Base-by-base conservation (phyloP, 176 grass and related monocot species). In the Triticum dicoccoides region DNA sequence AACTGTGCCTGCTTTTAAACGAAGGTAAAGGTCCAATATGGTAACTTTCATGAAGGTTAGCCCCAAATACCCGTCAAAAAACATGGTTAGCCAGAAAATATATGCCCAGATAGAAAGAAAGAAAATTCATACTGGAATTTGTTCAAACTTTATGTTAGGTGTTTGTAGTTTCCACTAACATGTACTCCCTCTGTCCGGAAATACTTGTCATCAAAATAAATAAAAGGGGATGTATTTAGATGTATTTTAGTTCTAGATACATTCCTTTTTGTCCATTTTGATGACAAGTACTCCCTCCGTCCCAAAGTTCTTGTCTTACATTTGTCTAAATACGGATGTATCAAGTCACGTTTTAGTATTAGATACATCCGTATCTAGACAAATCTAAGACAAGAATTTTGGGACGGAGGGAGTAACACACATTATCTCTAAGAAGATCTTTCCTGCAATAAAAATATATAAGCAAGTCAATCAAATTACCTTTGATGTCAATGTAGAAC, bases 401-500 rank as follows among this genome's bases (percentile, higher is more conserved):
- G 32, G 32, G 32, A 32, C 32, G 32, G 32, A 32, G 42, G 42
- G 42, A 45, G 42, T 20, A 81, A 44, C 30, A 65, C 17, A 71
- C 7, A 56, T 11, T 62, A 39, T 34, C n/a, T 71, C 73, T 41
- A 39, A 77, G 35, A 39, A 77, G 35, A 21, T 11, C 23, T 72
- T 65, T 82, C 35, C 30, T 24, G 17, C 49, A 41, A 83, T 35
- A 41, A 58, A 69, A 65, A 71, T 11, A 82, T 61, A 27, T 18
- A 45, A 47, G 56, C 4, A 74, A 66, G 70, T 63, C 4, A 59
- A 80, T 69, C 2, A 61, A 90, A 88, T 81, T 87, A 98, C 96
- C 88, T 98, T 98, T 79, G 96, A 98, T 72, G 96, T 98, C 18
- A 98, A 88, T 76, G 96, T 87, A 45, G 96, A 98, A 71, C 91